Evolutionary conservation across 2,329 filamentous ascomycete genomes (phyloP), one percentile per base, ranked within the genome.

Genomic region (Trichoderma atroviride): DNA sequence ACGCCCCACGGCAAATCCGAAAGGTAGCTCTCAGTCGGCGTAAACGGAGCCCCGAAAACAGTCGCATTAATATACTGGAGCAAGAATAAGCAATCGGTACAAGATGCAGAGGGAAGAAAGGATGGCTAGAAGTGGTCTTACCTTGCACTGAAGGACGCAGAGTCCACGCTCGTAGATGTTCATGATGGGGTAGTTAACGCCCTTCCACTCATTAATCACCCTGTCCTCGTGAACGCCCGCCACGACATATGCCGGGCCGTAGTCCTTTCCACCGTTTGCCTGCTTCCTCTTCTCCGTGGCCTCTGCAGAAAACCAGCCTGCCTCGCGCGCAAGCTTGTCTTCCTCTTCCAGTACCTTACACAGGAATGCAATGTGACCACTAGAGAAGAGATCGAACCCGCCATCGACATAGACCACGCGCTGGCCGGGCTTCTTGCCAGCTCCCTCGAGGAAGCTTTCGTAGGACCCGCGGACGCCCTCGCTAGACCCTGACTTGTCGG

Each of bases 161-260:
- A 99, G 88, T 1, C 94, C 94, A 53, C 96, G 91, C 84, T 99
- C 96, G 76, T 95, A 97, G 69, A 97, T 94, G 83, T 98, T 99
- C 96, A 99, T 99, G 82, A 99, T 98, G 31, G 96, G 96, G 78
- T 97, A 99, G 82, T 99, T 99, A 75, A 97, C 87, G 43, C 96
- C 95, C 82, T 98, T 98, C 92, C 94, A 96, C 75, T 91, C 85
- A 81, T 99, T 99, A 80, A 99, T 97, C 70, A 97, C 94, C 72
- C 91, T 89, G 79, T 99, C 96, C 76, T 97, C 92, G 80, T 99
- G 96, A 29, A 99, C 90, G 60, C 96, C 96, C 2, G 93, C 94
- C 55, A 98, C 88, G n/a, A 99, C 87, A 78, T 93, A 98, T 7
- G 90, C 91, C 0, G 94, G 93, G 0, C 88, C 85, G 76, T 96